Evolutionary conservation across 2,329 filamentous ascomycete genomes (phyloP).

Genomic region (Thelonectria discophora): DNA sequence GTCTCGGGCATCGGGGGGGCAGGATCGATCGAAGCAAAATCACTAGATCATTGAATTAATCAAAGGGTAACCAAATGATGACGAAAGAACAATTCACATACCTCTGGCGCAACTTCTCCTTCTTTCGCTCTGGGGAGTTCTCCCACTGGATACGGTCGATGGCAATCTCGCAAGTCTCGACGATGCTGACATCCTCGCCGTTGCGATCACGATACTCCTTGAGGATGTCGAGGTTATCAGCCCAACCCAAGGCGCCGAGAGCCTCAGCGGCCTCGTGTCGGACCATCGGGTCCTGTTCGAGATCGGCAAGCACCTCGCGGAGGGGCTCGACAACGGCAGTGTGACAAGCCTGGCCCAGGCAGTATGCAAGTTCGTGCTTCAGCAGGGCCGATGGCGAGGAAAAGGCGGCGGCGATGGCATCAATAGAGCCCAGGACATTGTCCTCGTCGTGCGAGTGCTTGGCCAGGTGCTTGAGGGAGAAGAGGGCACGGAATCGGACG

Average conservation of each 20-base stretch:
- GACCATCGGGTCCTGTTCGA: constrained; percentile 91
- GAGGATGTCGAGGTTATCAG: constrained; percentile 77
- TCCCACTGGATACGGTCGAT: constrained; percentile 96
- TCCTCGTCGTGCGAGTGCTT: constrained; percentile 71
- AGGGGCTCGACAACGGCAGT: constrained; percentile 77
- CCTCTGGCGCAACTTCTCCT: constrained; percentile 85
- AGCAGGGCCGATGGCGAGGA: constrained; percentile 85
- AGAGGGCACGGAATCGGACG: constrained; percentile 92
- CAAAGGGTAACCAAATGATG: constrained; percentile 29
- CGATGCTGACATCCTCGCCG: constrained; percentile 82
- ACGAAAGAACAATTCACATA: constrained; percentile 51
- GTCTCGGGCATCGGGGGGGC: constrained; percentile 85
- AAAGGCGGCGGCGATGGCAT: constrained; percentile 90
- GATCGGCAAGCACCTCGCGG: constrained; percentile 76
- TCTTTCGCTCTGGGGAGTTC: constrained; percentile 74
- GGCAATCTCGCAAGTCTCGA: constrained; percentile 96
- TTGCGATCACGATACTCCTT: constrained; percentile 76
- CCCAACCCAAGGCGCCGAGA: constrained; percentile 84
- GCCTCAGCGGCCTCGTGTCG: constrained; percentile 97
- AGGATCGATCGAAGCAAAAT: constrained; percentile 95
- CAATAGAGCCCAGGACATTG: constrained; percentile 62
- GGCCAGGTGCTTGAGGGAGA: constrained; percentile 95
- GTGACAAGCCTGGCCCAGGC: constrained; percentile 89
- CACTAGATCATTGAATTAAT: constrained; percentile 63
- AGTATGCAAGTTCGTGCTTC: constrained; percentile 98